A percentile compares a stretch with the other conserved stretches of the same genome.
Evolutionary conservation across 139 green algal species (phyloP).

Genomic region (Closterium sp.): DNA sequence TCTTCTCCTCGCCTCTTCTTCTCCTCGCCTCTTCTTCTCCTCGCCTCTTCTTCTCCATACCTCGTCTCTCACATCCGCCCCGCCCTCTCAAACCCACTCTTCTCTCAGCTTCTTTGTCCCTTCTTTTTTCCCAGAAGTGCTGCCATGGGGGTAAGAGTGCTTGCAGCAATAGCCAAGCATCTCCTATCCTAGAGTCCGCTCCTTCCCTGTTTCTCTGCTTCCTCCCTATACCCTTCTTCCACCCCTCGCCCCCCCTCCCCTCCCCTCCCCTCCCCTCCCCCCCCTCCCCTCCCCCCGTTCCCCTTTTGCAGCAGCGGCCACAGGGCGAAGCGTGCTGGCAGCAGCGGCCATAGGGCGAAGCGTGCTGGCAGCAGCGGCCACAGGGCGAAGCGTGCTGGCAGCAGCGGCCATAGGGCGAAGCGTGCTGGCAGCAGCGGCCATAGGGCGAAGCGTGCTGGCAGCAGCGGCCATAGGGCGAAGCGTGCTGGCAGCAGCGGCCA

Average conservation of each 20-base stretch:
- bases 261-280: not conserved
- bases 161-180: no score
- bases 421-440: no score
- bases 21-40: not conserved
- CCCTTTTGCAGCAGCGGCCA: conserved; percentile 5
- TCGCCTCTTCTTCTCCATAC: not conserved
- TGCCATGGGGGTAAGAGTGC: no score
- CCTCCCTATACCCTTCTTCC: not conserved
- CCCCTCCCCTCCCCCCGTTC: no score
- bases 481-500: conserved; percentile 7
- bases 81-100: not conserved
- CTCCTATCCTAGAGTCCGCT: no score
- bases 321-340: conserved; percentile 15
- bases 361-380: conserved; percentile 22
- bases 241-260: not conserved
- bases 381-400: no score
- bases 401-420: no score
- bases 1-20: not conserved
- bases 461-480: no score
- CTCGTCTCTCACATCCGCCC: not conserved
- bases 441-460: no score
- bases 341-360: conserved; percentile 43
- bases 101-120: not conserved
- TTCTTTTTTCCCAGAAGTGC: not conserved
- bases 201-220: not conserved